These are phyloP conservation scores for Sporothrix curviconia DNA, from an alignment of 2,329 filamentous ascomycete species.

Conservation along the genomic window DNA sequence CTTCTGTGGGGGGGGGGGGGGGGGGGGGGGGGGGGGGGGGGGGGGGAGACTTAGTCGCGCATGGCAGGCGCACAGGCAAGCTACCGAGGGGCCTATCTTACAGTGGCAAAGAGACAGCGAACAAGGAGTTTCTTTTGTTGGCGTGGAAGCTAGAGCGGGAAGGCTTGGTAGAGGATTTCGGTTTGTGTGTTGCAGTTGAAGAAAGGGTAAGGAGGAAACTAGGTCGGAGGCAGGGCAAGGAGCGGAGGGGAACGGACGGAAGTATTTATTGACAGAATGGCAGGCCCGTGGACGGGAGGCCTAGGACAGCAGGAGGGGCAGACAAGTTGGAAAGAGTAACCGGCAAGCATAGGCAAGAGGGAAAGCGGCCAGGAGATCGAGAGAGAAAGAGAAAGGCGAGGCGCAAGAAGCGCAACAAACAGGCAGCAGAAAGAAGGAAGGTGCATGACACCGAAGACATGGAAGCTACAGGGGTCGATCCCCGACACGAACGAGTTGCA, in stretches of 20 bases:
- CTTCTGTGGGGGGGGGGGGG: neutral
- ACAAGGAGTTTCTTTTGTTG: neutral
- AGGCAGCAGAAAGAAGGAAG: neutral
- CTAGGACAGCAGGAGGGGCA: neutral
- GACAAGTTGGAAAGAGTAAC: neutral
- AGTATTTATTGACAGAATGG: constrained; percentile 12
- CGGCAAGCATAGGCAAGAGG: neutral
- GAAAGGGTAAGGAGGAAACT: neutral
- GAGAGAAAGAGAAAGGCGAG: neutral
- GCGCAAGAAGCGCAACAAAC: neutral
- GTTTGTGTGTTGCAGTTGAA: neutral
- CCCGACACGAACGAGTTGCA: neutral
- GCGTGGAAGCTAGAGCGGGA: neutral
- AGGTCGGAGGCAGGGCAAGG: constrained; percentile 1
- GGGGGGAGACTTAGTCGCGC: neutral
- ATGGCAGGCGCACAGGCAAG: neutral
- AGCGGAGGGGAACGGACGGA: constrained; percentile 1
- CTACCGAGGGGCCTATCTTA: constrained; percentile 2
- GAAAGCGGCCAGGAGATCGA: neutral
- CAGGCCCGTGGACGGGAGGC: neutral
- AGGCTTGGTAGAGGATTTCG: constrained; percentile 2
- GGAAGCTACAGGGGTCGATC: constrained; percentile 8
- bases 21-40: neutral
- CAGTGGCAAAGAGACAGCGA: neutral
- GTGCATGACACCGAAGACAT: constrained; percentile 6